Conservation (phyloP, 495 filamentous ascomycete species). For the Talaromyces adpressus region DNA sequence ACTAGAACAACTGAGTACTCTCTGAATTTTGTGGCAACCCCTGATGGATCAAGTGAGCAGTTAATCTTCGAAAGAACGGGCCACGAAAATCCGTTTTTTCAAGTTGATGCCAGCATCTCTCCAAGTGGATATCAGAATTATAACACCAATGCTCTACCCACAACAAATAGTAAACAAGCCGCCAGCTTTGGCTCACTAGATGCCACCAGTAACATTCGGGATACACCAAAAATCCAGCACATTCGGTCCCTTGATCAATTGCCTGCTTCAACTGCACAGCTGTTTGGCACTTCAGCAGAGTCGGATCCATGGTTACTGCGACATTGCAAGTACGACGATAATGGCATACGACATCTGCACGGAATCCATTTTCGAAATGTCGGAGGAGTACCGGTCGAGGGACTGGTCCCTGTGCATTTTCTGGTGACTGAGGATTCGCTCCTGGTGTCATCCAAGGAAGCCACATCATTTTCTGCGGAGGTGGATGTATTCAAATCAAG, state of each 20-base stretch:
- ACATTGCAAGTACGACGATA: constrained; percentile 30
- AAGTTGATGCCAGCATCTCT: background rate
- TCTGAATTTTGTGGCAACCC: background rate
- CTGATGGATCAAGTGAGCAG: background rate
- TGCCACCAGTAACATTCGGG: background rate
- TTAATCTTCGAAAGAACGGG: background rate
- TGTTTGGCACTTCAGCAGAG: constrained; percentile 29
- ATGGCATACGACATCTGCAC: constrained; percentile 26
- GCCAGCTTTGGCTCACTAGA: background rate
- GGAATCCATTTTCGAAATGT: constrained; percentile 31
- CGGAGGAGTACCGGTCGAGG: constrained; percentile 26
- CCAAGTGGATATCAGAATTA: background rate
- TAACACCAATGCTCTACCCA: background rate
- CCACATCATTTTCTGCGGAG: constrained; percentile 7
- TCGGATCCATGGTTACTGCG: constrained; percentile 32
- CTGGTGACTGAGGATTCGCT: constrained; percentile 26
- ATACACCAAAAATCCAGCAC: constrained; percentile 8
- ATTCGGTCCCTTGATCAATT: constrained; percentile 25
- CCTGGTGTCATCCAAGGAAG: constrained; percentile 14
- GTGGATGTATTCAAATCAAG: constrained; percentile 4
- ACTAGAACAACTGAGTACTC: background rate
- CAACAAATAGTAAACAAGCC: background rate
- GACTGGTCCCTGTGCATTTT: constrained; percentile 29
- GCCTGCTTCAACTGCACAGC: constrained; percentile 23
- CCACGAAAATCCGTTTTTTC: background rate